Evolutionary conservation across 163 green algal genomes (phyloP).

Genomic region (Chlamydomonas reinhardtii): DNA sequence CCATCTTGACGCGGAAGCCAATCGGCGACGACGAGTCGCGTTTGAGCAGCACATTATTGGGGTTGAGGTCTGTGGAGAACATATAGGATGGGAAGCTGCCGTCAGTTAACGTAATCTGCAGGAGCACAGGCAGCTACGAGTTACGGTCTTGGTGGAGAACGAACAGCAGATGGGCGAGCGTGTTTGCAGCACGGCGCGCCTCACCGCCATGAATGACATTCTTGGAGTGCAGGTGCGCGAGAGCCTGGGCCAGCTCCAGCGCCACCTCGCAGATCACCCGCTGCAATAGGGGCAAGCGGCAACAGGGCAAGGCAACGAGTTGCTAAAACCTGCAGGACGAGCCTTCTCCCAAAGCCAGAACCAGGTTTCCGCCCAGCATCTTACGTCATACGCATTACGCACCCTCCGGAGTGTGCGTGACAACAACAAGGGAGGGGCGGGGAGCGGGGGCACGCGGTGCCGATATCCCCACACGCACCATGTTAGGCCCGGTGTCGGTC

Average conservation of each 20-base stretch:
- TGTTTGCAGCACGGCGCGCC: not conserved
- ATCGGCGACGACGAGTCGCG: conserved; percentile 33
- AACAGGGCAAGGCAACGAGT: no score
- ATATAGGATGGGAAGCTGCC: not conserved
- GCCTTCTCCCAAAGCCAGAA: no score
- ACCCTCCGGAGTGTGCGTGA: no score
- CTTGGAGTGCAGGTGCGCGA: conserved; percentile 47
- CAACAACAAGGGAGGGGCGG: no score
- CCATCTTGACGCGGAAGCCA: conserved; percentile 54
- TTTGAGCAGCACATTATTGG: conserved; percentile 51
- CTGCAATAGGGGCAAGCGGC: no score
- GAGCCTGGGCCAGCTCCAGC: conserved; percentile 38
- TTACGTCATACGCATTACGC: no score
- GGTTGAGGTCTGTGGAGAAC: conserved; percentile 18
- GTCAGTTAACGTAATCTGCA: not conserved
- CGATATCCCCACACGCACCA: no score
- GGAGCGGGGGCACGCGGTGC: no score
- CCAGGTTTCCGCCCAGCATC: no score
- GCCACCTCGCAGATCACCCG: conserved; percentile 22
- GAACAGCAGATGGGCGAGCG: no score
- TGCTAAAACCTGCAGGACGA: no score
- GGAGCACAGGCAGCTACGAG: not conserved
- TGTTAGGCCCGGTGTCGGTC: conserved; percentile 20
- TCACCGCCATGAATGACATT: conserved; percentile 32
- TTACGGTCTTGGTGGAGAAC: no score